phyloP scores from a whole-genome alignment of 805 yeast species.

The Kodamaea kaohsiungensis region DNA sequence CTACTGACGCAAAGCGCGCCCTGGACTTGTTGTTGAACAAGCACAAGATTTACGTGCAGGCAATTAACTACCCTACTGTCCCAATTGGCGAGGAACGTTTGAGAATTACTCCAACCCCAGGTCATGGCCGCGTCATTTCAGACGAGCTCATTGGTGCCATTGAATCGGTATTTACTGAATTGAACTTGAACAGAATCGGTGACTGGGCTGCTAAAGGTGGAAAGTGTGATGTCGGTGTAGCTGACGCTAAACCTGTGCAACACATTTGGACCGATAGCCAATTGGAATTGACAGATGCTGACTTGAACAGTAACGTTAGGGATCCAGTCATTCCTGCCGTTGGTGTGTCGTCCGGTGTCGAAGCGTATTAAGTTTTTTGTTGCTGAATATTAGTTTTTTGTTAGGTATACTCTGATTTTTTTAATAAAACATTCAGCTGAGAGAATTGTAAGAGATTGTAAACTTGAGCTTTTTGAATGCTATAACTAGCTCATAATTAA shows the following conservation, averaged over 20 bases:
- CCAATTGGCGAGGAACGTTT: slow-evolving; percentile 94
- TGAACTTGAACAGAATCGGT: slow-evolving; percentile 69
- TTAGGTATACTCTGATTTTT: background rate
- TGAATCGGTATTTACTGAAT: slow-evolving; percentile 74
- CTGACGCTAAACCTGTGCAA: slow-evolving; percentile 43
- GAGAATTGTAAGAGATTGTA: too few species aligned
- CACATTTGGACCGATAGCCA: slow-evolving; percentile 91
- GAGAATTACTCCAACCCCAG: slow-evolving; percentile 99
- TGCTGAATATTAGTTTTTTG: background rate
- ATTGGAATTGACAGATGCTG: slow-evolving; percentile 59
- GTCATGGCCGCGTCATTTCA: slow-evolving; percentile 76
- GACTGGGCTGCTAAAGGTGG: slow-evolving; percentile 87
- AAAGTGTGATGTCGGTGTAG: slow-evolving; percentile 84
- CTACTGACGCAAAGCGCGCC: slow-evolving; percentile 87
- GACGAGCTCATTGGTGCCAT: slow-evolving; percentile 77
- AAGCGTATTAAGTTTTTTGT: background rate
- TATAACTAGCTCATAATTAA: too few species aligned
- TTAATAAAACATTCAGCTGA: background rate
- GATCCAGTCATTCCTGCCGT: slow-evolving; percentile 63
- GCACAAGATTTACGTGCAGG: slow-evolving; percentile 92
- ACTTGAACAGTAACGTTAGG: slow-evolving; percentile 65
- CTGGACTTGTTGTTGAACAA: slow-evolving; percentile 84
- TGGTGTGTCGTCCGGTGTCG: slow-evolving; percentile 72
- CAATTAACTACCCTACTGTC: slow-evolving; percentile 98
- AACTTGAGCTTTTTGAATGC: too few species aligned